Conservation (phyloP, 2,329 filamentous ascomycete species). For the Ascochyta koolunga region DNA sequence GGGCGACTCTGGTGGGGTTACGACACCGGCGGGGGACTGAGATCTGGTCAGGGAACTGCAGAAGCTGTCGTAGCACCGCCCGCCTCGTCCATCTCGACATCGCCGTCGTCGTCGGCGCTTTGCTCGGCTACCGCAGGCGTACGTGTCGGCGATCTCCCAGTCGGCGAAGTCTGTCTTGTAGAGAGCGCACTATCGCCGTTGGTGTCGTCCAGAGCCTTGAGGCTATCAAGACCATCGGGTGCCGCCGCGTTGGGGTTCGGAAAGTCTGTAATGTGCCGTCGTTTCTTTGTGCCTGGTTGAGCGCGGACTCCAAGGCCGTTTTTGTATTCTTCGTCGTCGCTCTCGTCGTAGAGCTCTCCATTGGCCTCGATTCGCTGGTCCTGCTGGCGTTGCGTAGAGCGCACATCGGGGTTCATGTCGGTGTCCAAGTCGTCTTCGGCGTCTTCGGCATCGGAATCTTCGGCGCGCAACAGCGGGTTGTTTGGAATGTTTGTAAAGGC, state of each 20-base stretch:
- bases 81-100: constrained; percentile 45
- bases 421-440: constrained; percentile 75
- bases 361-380: constrained; percentile 78
- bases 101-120: constrained; percentile 42
- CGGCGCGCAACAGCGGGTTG: constrained; percentile 60
- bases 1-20: constrained; percentile 48
- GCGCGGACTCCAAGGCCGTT: constrained; percentile 72
- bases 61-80: constrained; percentile 21
- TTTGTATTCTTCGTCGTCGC: constrained; percentile 85
- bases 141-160: constrained; percentile 31
- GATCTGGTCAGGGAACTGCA: constrained; percentile 25
- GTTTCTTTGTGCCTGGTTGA: constrained; percentile 56
- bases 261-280: constrained; percentile 67
- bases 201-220: constrained; percentile 33
- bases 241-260: constrained; percentile 58
- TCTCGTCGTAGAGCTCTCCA: constrained; percentile 75
- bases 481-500: constrained; percentile 61
- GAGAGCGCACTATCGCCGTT: constrained; percentile 42
- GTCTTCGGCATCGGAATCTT: constrained; percentile 69
- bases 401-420: constrained; percentile 82
- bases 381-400: constrained; percentile 80
- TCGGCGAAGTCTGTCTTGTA: constrained; percentile 37
- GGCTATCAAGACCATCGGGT: constrained; percentile 36
- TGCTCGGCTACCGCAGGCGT: constrained; percentile 35
- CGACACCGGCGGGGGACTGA: constrained; percentile 40